Base-by-base conservation (phyloP, 1,139 yeast genomes). In the Saccharomyces hybrid region DNA sequence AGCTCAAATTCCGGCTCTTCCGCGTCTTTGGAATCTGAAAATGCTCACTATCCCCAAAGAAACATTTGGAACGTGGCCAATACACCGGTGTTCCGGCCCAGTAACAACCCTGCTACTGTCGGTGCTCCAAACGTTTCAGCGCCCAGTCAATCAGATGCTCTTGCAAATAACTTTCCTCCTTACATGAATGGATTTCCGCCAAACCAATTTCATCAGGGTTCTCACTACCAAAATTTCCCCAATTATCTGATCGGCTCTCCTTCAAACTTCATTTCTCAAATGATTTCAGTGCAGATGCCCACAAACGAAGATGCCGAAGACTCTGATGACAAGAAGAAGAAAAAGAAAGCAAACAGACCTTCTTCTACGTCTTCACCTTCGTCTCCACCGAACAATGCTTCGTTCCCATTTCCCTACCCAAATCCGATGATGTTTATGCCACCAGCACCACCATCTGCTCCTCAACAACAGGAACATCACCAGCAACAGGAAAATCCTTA, bases 11-110 rank as follows among this genome's bases (percentile, higher is more conserved):
- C 42, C 4, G 42, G 20, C 20, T 34, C 42, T 34, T 34, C 42
- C 23, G 42, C 20, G 23, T 34, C 42, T 34, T 34, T 34, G 42
- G 42, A 34, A 7, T 34, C 42, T 14, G 42, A 34, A 16, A 34
- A 34, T 34, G 42, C 42, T 16, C 42, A 34, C 20, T 34, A 34
- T 14, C 42, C 42, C 14, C 49, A 48, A 14, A 55, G 60, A 32
- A 64, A 58, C 48, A 63, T 67, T 34, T 64, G 68, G 68, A 66
- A 64, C 51, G 64, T 59, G 4, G 65, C 67, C 2, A 52, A 58
- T 23, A 63, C 64, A 2, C 68, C 68, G 5, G 59, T 63, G 9
- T 67, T 66, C 47, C 60, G 62, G 52, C 32, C 41, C 52, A 52
- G 23, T 51, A 53, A 47, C 57, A 53, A 34, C 55, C 56, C 26